A percentile compares a stretch with the other conserved stretches of the same genome.
These are phyloP conservation scores for Pleurotus cornucopiae DNA, from an alignment of 768 basidiomycete species.

Conservation along the genomic window DNA sequence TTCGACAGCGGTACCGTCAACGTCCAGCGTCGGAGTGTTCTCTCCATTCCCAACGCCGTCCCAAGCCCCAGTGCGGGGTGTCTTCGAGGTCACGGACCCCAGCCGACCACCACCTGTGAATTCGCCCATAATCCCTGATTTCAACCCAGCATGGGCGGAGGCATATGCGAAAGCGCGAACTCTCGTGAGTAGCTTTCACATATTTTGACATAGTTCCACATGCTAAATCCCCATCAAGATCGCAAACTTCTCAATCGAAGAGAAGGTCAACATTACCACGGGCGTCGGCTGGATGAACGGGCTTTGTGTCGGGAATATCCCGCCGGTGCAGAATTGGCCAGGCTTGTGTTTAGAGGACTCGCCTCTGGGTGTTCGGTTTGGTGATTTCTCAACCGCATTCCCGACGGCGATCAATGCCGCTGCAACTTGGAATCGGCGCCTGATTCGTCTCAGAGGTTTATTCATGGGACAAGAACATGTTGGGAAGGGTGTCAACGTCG, in stretches of 20 bases:
- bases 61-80: slow-evolving; percentile 44
- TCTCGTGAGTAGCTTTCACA: slow-evolving; percentile 33
- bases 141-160: slow-evolving; percentile 50
- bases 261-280: slow-evolving; percentile 63
- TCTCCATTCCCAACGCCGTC: slow-evolving; percentile 60
- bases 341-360: slow-evolving; percentile 77
- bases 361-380: slow-evolving; percentile 74
- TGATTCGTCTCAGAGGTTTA: slow-evolving; percentile 73
- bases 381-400: slow-evolving; percentile 73
- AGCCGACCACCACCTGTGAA: slow-evolving; percentile 51
- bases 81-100: slow-evolving; percentile 55
- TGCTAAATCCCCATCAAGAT: slow-evolving; percentile 25
- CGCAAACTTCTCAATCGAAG: slow-evolving; percentile 47
- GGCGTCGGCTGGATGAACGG: slow-evolving; percentile 66
- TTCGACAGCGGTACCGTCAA: background rate
- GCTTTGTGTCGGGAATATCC: slow-evolving; percentile 55
- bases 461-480: slow-evolving; percentile 82
- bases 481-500: slow-evolving; percentile 81
- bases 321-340: slow-evolving; percentile 37
- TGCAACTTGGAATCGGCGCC: slow-evolving; percentile 75
- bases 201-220: background rate
- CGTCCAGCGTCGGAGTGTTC: slow-evolving; percentile 44
- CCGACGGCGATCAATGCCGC: slow-evolving; percentile 84
- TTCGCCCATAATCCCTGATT: slow-evolving; percentile 38
- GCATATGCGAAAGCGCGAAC: slow-evolving; percentile 57